Base-by-base conservation (phyloP, 768 basidiomycete genomes). In the Holtermannia corniformis region DNA sequence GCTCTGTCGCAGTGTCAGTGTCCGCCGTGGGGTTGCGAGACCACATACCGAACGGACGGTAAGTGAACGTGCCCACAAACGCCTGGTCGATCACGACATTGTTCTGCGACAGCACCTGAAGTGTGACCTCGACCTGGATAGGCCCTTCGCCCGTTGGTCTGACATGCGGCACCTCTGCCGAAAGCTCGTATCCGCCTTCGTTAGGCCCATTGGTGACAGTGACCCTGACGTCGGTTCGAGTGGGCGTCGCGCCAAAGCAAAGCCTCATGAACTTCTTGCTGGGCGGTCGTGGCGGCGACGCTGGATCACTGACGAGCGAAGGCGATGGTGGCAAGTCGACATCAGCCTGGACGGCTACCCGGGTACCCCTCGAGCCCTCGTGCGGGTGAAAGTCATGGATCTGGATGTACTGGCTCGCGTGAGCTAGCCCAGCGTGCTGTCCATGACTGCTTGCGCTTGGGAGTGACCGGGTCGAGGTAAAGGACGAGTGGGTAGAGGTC, bases 171-270 rank as follows among this genome's bases (percentile, higher is more conserved):
- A 57, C 60, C 41, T 49, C 59, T 2, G 53, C 65, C 19, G 47
- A 51, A 13, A 62, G 41, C 25, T 57, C 56, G 58, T 51, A 70
- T 80, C 78, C 60, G 62, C 26, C 53, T 59, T 44, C 46, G 45
- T 55, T 50, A 85, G 79, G 16, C 80, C 49, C 85, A 32, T 82
- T 81, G 85, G 44, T 77, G 73, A 26, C 79, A 80, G 55, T 32
- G 21, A 51, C 52, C 44, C 41, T 55, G 11, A 89, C 83, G 12
- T 78, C 78, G 0, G 87, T 89, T 27, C 76, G 75, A 22, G 89
- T 77, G 2, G 86, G 80, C 57, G 79, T 81, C 54, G 76, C 70
- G 25, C 83, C 87, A 58, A 90, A 76, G 60, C 88, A 81, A 58
- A 90, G 80, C 48, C 87, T 81, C 21, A 88, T 37, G 79, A 54